Conservation (phyloP, 192 early-diverging fungal species). For the Rhizoclosmatium sp. region DNA sequence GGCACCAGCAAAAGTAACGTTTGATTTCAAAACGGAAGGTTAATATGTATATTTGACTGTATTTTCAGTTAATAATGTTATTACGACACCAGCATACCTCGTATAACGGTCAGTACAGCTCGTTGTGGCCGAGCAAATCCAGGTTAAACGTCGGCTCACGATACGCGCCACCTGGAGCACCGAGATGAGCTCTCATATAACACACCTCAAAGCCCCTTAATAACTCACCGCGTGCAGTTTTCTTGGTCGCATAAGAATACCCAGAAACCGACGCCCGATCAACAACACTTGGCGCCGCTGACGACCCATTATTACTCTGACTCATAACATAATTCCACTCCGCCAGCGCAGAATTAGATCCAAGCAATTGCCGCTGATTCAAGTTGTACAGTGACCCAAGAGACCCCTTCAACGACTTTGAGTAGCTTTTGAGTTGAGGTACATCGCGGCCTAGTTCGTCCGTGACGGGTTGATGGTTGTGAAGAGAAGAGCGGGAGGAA, state of each 20-base stretch:
- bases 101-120: too few relatives aligned
- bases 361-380: not conserved
- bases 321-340: slow-evolving; percentile 32
- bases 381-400: slow-evolving; percentile 15
- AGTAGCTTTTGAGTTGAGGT: not conserved
- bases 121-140: too few relatives aligned
- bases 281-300: slow-evolving; percentile 7
- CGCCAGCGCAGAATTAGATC: not conserved
- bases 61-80: too few relatives aligned
- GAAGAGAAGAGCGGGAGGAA: slow-evolving; percentile 11
- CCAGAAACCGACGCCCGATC: slow-evolving; percentile 27
- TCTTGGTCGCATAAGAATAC: slow-evolving; percentile 25
- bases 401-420: slow-evolving; percentile 11
- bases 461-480: not conserved
- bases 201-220: not conserved
- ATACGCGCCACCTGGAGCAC: slow-evolving; percentile 18
- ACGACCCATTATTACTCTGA: not conserved
- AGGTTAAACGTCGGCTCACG: too few relatives aligned
- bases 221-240: slow-evolving; percentile 6
- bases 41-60: too few relatives aligned
- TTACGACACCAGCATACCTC: too few relatives aligned
- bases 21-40: too few relatives aligned
- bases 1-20: too few relatives aligned
- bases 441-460: slow-evolving; percentile 4
- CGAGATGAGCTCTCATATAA: not conserved